Conservation (phyloP, 345 rosid genomes). For the Microcos paniculata region DNA sequence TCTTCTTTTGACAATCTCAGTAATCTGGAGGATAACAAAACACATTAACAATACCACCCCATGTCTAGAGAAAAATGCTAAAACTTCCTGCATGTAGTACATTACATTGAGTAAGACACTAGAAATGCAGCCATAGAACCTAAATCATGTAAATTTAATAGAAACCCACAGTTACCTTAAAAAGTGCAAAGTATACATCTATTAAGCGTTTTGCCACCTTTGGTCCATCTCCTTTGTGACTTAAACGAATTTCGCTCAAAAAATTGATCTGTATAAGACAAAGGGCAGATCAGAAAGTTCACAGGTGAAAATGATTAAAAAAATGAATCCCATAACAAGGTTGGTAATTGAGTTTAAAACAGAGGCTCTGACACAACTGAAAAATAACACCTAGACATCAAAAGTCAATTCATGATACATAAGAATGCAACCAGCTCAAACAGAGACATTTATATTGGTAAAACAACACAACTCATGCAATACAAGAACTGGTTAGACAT, state of each 20-base stretch:
- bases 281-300: constrained; percentile 14
- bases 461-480: neutral
- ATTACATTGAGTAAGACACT: neutral
- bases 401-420: neutral
- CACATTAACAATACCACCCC: neutral
- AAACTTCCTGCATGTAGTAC: neutral
- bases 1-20: constrained; percentile 8
- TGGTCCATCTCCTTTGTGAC: constrained; percentile 87
- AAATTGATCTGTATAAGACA: constrained; percentile 70
- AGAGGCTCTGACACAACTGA: neutral
- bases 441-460: neutral
- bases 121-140: neutral
- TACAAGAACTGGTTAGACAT: constrained; percentile 27
- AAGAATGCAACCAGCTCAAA: constrained; percentile 6
- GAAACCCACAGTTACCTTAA: constrained; percentile 57
- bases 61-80: neutral
- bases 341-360: neutral
- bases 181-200: constrained; percentile 91
- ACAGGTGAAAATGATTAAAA: neutral
- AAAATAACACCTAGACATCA: neutral
- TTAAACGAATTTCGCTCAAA: constrained; percentile 76
- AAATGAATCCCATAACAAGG: neutral
- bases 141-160: neutral
- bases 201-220: constrained; percentile 83
- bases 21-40: neutral